Percentiles rank a stretch among this genome's conserved stretches.
These are phyloP conservation scores for Arachis monticola DNA, from an alignment of 331 rosid species.

Conservation along the genomic window DNA sequence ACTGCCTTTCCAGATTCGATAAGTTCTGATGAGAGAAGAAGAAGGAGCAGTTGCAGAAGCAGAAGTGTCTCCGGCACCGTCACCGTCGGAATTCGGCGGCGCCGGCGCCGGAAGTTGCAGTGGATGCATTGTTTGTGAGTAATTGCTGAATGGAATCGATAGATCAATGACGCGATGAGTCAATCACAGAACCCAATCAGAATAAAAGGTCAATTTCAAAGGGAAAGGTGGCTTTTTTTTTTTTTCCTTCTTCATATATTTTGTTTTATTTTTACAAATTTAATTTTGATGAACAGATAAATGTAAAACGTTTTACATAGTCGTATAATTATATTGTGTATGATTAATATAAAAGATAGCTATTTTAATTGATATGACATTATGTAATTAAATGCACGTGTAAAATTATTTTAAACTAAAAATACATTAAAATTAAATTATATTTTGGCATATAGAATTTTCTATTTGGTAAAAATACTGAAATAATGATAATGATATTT, in stretches of 20 bases:
- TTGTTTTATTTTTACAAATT: no score
- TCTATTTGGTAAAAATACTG: no score
- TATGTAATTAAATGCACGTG: no score
- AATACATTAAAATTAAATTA: no score
- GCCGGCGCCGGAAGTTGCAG: slow-evolving; percentile 12
- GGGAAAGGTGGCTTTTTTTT: neutral
- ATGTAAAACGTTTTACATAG: no score
- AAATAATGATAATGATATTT: no score
- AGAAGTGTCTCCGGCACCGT: slow-evolving; percentile 12
- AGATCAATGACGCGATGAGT: neutral
- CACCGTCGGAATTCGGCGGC: slow-evolving; percentile 8
- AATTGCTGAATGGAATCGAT: neutral
- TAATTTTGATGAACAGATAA: no score
- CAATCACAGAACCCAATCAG: neutral
- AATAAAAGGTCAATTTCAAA: neutral
- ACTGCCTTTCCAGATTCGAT: slow-evolving; percentile 37
- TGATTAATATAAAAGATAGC: no score
- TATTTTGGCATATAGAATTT: no score
- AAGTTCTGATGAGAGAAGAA: slow-evolving; percentile 24
- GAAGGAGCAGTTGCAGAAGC: neutral
- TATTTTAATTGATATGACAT: no score
- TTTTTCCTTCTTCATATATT: neutral
- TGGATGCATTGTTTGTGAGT: slow-evolving; percentile 19
- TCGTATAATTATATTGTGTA: no score
- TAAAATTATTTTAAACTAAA: no score